These are phyloP conservation scores for Sutorius eximius DNA, from an alignment of 1,284 basidiomycete genomes.

Conservation along the genomic window DNA sequence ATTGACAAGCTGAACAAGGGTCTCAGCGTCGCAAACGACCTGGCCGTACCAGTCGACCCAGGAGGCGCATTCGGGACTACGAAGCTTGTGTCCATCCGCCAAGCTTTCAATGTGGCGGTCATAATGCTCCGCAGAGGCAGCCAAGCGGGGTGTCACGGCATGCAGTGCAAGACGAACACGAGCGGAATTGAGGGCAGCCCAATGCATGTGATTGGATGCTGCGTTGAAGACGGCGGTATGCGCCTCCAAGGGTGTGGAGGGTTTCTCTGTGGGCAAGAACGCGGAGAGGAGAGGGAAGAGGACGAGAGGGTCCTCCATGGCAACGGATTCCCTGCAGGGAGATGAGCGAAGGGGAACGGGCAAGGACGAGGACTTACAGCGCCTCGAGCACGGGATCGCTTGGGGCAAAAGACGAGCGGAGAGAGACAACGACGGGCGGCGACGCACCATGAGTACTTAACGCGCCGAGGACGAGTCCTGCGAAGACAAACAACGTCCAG, in stretches of 20 bases:
- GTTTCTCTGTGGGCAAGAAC: slow-evolving; percentile 16
- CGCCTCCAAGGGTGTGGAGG: slow-evolving; percentile 46
- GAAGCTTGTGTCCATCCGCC: slow-evolving; percentile 26
- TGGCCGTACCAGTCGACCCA: slow-evolving; percentile 91
- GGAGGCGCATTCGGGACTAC: slow-evolving; percentile 54
- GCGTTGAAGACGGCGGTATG: slow-evolving; percentile 56
- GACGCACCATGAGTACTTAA: slow-evolving; percentile 36
- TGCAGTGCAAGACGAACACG: slow-evolving; percentile 69
- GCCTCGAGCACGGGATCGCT: slow-evolving; percentile 79
- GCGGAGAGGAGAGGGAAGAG: slow-evolving; percentile 31
- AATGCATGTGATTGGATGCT: slow-evolving; percentile 46
- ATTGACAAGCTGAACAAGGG: slow-evolving; percentile 52
- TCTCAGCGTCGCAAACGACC: slow-evolving; percentile 71
- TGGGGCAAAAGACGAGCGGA: slow-evolving; percentile 80
- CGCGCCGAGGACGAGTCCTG: slow-evolving; percentile 19
- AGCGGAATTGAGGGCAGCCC: slow-evolving; percentile 50
- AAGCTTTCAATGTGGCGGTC: slow-evolving; percentile 41
- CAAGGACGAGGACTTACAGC: slow-evolving; percentile 52
- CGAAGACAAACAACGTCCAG: slow-evolving; percentile 18
- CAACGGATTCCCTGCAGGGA: slow-evolving; percentile 52
- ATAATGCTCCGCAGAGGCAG: slow-evolving; percentile 73
- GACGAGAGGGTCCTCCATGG: slow-evolving; percentile 32
- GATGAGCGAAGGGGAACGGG: slow-evolving; percentile 2
- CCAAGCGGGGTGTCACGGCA: slow-evolving; percentile 66
- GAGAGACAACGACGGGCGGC: slow-evolving; percentile 75